phyloP scores from a whole-genome alignment of 371 early-diverging fungal species.

The Rhizopus microsporus region DNA sequence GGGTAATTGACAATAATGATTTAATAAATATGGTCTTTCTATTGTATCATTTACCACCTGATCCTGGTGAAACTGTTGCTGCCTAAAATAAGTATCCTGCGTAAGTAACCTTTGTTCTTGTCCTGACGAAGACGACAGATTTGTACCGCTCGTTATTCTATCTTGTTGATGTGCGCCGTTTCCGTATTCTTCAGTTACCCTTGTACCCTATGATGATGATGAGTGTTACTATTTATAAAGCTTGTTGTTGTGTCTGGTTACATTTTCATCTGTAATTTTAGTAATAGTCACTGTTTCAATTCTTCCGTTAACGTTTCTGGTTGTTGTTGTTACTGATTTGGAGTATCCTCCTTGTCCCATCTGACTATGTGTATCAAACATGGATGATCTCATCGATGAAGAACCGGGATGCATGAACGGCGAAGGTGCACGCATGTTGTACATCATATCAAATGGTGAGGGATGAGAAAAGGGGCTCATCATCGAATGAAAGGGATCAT shows the following conservation, averaged over 20 bases:
- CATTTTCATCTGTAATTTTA: constrained; percentile 37
- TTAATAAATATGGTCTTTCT: no score
- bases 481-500: constrained; percentile 3
- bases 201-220: constrained; percentile 28
- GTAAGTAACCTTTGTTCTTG: not conserved
- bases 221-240: not conserved
- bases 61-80: constrained; percentile 2
- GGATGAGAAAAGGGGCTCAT: not conserved
- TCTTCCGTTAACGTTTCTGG: constrained; percentile 38
- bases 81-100: not conserved
- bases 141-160: constrained; percentile 4
- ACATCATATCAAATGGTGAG: not conserved
- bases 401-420: not conserved
- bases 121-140: not conserved
- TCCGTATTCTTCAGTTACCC: constrained; percentile 42
- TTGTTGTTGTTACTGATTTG: constrained; percentile 30
- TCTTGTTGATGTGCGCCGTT: constrained; percentile 21
- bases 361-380: constrained; percentile 3
- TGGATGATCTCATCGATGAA: constrained; percentile 8
- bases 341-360: constrained; percentile 19
- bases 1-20: no score
- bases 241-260: constrained; percentile 8
- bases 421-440: no score
- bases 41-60: not conserved
- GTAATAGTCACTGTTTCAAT: constrained; percentile 31